Evolutionary conservation across 1,139 yeast species (phyloP), one percentile per base, ranked within the genome.

Genomic region (Magnusiomyces magnusii): DNA sequence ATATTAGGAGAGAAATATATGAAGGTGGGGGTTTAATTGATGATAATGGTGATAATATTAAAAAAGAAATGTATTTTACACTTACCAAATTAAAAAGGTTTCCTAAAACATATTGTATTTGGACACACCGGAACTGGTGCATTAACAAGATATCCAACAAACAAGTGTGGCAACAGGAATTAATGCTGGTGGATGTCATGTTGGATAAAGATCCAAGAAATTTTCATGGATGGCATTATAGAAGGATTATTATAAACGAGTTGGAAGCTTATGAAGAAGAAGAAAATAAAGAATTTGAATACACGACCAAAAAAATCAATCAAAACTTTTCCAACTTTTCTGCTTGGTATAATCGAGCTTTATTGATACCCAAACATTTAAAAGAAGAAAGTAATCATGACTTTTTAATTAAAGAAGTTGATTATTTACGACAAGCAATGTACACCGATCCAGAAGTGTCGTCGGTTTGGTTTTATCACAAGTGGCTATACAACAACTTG

Each of bases 31-130:
- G 79, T n/a, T n/a, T n/a, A n/a, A n/a, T n/a, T n/a, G n/a, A n/a
- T n/a, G n/a, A n/a, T n/a, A n/a, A n/a, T n/a, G n/a, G n/a, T n/a
- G n/a, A n/a, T n/a, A n/a, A n/a, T n/a, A n/a, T n/a, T n/a, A n/a
- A n/a, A n/a, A 72, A 76, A 2, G 99, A 93, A 65, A 75, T 93
- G 56, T 68, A 74, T 44, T 82, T 89, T 67, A 78, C 85, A 0
- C 77, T 86, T 75, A 72, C 73, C 0, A 80, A 84, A 64, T 74
- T 93, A 66, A 81, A 81, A 60, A 73, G 78, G 60, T 85, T 74
- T 64, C 99, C 99, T 1, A 93, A 93, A 70, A 88, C 92, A 47
- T 93, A 93, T 70, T 92, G 98, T 97, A 85, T 93, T 23, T 93
- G 98, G 97, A 87, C 86, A 67, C 98, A 93, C 71, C 78, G 99